Base-by-base conservation (phyloP, 1,284 basidiomycete species). In the Naganishia liquefaciens region DNA sequence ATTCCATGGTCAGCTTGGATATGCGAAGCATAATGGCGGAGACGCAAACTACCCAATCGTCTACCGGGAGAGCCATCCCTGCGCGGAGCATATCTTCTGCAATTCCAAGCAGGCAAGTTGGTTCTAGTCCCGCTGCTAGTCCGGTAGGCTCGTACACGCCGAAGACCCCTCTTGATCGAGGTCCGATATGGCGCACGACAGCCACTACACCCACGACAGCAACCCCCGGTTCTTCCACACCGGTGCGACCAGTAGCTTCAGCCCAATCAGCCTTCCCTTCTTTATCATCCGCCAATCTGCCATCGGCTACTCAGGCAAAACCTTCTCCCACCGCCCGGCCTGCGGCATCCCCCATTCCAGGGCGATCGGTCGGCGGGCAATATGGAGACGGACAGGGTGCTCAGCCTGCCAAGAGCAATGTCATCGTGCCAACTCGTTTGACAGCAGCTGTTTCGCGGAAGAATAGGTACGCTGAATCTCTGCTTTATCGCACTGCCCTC, bases 11-110 rank as follows among this genome's bases (percentile, higher is more conserved):
- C 69, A 91, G 88, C 30, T 84, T 87, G 10, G 91, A 95, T 73
- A 86, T 96, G 82, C 87, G 89, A 70, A 81, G 85, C 23, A 87
- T 97, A 68, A 92, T 96, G 85, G 90, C 89, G 0, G 90, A 92
- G 74, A 85, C 77, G 1, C 70, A 74, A 7, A 71, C 73, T 0
- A 67, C 27, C 52, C 61, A 47, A 51, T 66, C 46, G 25, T 3
- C 27, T 4, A 44, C 9, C 1, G 39, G 57, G 19, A 4, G 50
- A 46, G 58, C 49, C 6, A 49, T 68, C n/a, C 65, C 70, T 25
- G 47, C 63, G 3, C 60, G 63, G 23, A 51, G 62, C n/a, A 67
- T 62, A 21, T 69, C 70, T 15, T 71, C 67, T 49, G 39, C 68
- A 6, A 70, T 68, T 30, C 57, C 62, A 58, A 65, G 55, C 1